Evolutionary conservation across 805 yeast genomes (phyloP).

Genomic region (Pichia sporocuriosa): DNA sequence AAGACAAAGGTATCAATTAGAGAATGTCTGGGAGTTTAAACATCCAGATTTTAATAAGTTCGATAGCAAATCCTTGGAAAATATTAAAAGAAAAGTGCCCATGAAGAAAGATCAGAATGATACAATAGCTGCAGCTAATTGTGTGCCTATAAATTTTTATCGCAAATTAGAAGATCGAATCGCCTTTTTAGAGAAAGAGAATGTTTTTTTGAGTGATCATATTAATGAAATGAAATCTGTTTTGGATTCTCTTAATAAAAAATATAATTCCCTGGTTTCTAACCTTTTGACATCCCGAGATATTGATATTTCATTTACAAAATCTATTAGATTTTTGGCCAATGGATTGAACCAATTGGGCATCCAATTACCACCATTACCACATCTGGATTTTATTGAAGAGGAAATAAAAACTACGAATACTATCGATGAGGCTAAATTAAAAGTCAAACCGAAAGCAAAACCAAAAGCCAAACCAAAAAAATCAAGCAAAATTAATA

Average conservation of each 20-base stretch:
- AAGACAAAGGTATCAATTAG: slow-evolving; percentile 65
- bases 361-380: slow-evolving; percentile 58
- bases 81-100: slow-evolving; percentile 80
- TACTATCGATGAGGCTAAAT: not conserved
- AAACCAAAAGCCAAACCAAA: too few species aligned
- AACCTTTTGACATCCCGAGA: slow-evolving; percentile 50
- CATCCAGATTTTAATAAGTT: slow-evolving; percentile 82
- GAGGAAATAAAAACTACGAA: not conserved
- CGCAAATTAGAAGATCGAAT: slow-evolving; percentile 24
- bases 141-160: slow-evolving; percentile 14
- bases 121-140: slow-evolving; percentile 3
- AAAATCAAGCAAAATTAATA: too few species aligned
- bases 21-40: slow-evolving; percentile 74
- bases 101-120: slow-evolving; percentile 26
- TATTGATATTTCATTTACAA: slow-evolving; percentile 49
- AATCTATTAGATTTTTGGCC: slow-evolving; percentile 44
- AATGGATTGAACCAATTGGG: slow-evolving; percentile 51
- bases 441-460: not conserved
- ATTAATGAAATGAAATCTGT: slow-evolving; percentile 32
- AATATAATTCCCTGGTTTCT: slow-evolving; percentile 60
- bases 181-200: slow-evolving; percentile 26
- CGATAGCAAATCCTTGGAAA: slow-evolving; percentile 73
- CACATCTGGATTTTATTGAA: slow-evolving; percentile 24
- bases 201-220: slow-evolving; percentile 24
- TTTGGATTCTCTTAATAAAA: slow-evolving; percentile 39